A percentile compares a stretch with the other conserved stretches of the same genome.
These are phyloP conservation scores for Aspergillus fumigatiaffinis DNA, from an alignment of 2,329 filamentous ascomycete species.

Conservation along the genomic window DNA sequence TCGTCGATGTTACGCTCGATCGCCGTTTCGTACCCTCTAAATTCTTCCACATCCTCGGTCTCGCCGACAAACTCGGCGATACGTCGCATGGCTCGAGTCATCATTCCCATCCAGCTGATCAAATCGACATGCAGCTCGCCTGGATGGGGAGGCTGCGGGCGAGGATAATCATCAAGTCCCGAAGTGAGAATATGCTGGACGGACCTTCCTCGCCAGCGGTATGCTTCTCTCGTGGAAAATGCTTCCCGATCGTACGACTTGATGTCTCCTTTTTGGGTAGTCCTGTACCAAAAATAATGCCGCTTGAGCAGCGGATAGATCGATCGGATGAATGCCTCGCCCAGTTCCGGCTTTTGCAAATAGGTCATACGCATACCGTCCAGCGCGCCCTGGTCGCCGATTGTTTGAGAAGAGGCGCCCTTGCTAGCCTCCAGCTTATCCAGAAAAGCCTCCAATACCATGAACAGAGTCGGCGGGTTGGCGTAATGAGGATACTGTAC, in stretches of 20 bases:
- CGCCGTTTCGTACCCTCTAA: slow-evolving; percentile 66
- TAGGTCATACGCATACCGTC: slow-evolving; percentile 59
- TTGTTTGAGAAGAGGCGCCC: slow-evolving; percentile 21
- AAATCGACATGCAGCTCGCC: slow-evolving; percentile 94
- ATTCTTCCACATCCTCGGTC: slow-evolving; percentile 69
- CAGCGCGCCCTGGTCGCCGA: slow-evolving; percentile 24
- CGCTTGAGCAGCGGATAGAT: slow-evolving; percentile 83
- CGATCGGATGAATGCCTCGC: slow-evolving; percentile 66
- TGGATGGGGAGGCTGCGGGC: slow-evolving; percentile 87
- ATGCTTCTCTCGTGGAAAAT: slow-evolving; percentile 84
- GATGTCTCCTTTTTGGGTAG: slow-evolving; percentile 84
- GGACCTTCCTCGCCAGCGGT: slow-evolving; percentile 90
- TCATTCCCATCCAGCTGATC: slow-evolving; percentile 96
- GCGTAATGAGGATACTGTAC: slow-evolving; percentile 96
- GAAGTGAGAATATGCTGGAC: slow-evolving; percentile 85
- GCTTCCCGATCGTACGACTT: slow-evolving; percentile 87
- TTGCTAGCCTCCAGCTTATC: slow-evolving; percentile 63
- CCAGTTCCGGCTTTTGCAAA: slow-evolving; percentile 63
- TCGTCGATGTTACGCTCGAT: slow-evolving; percentile 86
- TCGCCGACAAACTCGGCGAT: slow-evolving; percentile 74
- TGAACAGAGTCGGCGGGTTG: slow-evolving; percentile 91
- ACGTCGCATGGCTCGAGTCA: slow-evolving; percentile 78
- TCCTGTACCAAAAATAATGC: slow-evolving; percentile 93
- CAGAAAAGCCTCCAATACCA: slow-evolving; percentile 80
- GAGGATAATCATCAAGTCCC: slow-evolving; percentile 93